Percentiles rank a stretch among this genome's conserved stretches.
These are phyloP conservation scores for Pouteria glomerata DNA, from an alignment of 148 eudicot genomes.

Conservation along the genomic window DNA sequence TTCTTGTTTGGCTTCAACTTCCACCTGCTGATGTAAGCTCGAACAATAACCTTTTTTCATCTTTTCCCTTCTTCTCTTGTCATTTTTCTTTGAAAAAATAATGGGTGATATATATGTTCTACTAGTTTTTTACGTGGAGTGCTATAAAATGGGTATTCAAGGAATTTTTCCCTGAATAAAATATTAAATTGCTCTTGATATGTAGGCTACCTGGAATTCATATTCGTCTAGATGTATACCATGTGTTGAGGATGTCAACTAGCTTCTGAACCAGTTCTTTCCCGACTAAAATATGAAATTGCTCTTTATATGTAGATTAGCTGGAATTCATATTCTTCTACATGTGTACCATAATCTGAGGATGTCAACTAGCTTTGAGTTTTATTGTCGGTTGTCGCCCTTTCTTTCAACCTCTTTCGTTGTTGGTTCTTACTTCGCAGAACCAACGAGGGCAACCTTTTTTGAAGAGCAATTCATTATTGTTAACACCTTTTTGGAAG, in stretches of 20 bases:
- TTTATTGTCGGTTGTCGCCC: not conserved
- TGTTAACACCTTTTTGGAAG: not conserved
- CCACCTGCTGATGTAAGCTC: conserved; percentile 70
- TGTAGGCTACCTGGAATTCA: not conserved
- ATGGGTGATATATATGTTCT: not conserved
- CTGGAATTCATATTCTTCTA: not conserved
- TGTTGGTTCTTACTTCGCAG: too few relatives aligned
- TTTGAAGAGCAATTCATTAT: not conserved
- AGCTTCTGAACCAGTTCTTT: not conserved
- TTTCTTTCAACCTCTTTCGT: not conserved
- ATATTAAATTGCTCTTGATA: not conserved
- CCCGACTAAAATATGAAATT: not conserved
- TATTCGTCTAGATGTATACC: not conserved
- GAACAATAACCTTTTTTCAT: not conserved
- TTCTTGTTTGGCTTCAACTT: conserved; percentile 98
- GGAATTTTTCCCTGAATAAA: not conserved
- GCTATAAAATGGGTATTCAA: not conserved
- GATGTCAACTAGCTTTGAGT: not conserved
- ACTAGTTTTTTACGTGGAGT: not conserved
- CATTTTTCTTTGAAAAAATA: not conserved
- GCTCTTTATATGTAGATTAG: not conserved
- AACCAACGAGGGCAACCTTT: too few relatives aligned
- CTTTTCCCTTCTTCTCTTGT: not conserved
- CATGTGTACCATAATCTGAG: not conserved
- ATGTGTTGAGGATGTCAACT: not conserved